phyloP scores from a whole-genome alignment of 257 asterid genomes.

The Penstemon eatonii region DNA sequence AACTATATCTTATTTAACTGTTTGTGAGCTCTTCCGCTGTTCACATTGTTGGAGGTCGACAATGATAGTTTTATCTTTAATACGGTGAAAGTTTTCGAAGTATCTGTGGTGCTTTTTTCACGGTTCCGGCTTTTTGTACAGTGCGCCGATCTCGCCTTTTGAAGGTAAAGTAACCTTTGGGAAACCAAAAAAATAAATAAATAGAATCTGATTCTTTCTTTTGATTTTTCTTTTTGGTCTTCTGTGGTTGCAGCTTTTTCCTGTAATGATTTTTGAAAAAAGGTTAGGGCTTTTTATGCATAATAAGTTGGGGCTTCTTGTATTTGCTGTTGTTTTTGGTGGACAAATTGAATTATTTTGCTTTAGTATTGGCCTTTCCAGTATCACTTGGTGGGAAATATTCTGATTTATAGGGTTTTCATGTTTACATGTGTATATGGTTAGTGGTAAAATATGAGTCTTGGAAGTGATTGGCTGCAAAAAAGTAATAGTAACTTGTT shows the following conservation, averaged over 20 bases:
- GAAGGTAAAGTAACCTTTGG: constrained; percentile 37
- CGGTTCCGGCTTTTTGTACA: constrained; percentile 30
- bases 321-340: constrained; percentile 29
- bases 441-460: constrained; percentile 23
- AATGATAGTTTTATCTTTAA: constrained; percentile 10
- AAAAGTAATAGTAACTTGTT: constrained; percentile 17
- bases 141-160: constrained; percentile 57
- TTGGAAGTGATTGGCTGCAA: constrained; percentile 13
- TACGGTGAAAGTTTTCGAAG: constrained; percentile 21
- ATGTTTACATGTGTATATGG: constrained; percentile 8
- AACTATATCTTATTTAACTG: neutral
- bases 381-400: constrained; percentile 9
- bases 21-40: constrained; percentile 20
- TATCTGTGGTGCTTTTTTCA: constrained; percentile 26
- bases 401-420: constrained; percentile 1
- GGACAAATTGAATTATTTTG: constrained; percentile 20
- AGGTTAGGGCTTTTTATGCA: constrained; percentile 25
- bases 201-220: constrained; percentile 36
- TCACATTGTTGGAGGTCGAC: constrained; percentile 30
- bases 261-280: constrained; percentile 40
- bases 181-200: neutral
- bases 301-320: constrained; percentile 29
- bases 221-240: constrained; percentile 32
- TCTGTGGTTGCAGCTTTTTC: constrained; percentile 40
- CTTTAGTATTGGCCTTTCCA: constrained; percentile 19